Evolutionary conservation across 2,329 filamentous ascomycete species (phyloP), one percentile per base, ranked within the genome.

Genomic region (Botrytis sinoallii): DNA sequence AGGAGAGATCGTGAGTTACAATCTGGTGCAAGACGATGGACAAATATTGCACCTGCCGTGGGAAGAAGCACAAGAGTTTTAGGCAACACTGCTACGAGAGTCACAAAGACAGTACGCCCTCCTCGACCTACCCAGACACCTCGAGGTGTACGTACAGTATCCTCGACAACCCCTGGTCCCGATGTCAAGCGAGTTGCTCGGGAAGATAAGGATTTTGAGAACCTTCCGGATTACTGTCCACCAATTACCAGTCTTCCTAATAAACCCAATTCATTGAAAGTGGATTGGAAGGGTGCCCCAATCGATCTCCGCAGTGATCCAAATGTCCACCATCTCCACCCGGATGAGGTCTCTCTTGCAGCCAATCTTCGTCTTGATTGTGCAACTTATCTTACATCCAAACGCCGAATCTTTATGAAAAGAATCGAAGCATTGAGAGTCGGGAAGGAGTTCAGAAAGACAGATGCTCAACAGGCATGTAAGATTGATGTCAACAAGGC

Each of bases 401-500:
- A 98, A 87, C 91, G 95, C 74, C 91, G 94, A 75, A 95, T 98
- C 80, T 98, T 98, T 82, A 86, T 91, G 72, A 90, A 90, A 68
- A 90, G 93, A 59, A 88, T 95, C 48, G 88, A 92, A 69, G 88
- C 90, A 3, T 84, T 90, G 55, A 83, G 85, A 73, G 90, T 89
- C 52, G 88, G 88, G 81, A 96, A 97, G 83, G 92, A 95, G 79
- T 98, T 97, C 82, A 91, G 93, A 82, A 97, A 97, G 88, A 98
- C 95, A 1, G 93, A 97, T 81, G 94, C 94, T 8, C 95, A 98
- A 82, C 93, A 97, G 82, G 94, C 93, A n/a, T 97, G 94, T 87
- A 97, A 97, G 85, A 97, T 98, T 76, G 95, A 98, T 79, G 95
- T 98, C 82, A 98, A 98, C 86, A 98, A 98, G 85, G 94, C 95